phyloP scores from a whole-genome alignment of 1,284 basidiomycete species.

The Pseudozyma sp. region DNA sequence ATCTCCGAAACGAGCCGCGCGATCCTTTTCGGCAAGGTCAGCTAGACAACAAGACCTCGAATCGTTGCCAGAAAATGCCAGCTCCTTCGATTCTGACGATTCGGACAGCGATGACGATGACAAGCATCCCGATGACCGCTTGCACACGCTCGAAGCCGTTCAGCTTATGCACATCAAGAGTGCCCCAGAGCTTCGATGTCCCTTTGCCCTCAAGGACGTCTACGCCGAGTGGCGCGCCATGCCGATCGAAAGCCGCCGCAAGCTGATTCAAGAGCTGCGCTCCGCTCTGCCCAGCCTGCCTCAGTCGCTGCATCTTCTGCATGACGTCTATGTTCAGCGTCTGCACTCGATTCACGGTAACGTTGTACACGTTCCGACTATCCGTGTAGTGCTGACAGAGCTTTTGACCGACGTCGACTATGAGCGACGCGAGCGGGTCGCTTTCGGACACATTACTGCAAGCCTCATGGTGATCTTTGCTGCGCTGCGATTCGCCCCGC shows the following conservation, averaged over 20 bases:
- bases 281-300: conserved; percentile 18
- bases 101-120: conserved; percentile 9
- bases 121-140: conserved; percentile 12
- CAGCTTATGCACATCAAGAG: conserved; percentile 25
- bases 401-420: conserved; percentile 25
- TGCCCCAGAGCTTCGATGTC: conserved; percentile 30
- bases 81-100: conserved; percentile 1
- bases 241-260: conserved; percentile 13
- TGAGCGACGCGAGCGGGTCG: conserved; percentile 29
- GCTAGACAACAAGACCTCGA: neutral
- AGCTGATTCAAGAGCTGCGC: conserved; percentile 22
- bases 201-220: conserved; percentile 45
- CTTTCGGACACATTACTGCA: conserved; percentile 28
- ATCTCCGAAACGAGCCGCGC: neutral
- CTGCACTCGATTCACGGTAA: conserved; percentile 38
- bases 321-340: conserved; percentile 32
- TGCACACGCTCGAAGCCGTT: conserved; percentile 22
- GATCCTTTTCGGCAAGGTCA: neutral
- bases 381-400: conserved; percentile 31
- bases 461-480: conserved; percentile 42
- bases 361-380: conserved; percentile 23
- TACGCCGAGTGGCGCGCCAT: conserved; percentile 33
- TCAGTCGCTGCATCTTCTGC: conserved; percentile 26
- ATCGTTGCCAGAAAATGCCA: neutral
- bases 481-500: conserved; percentile 26